phyloP scores from a whole-genome alignment of 345 rosid genomes.

The Lumnitzera littorea region DNA sequence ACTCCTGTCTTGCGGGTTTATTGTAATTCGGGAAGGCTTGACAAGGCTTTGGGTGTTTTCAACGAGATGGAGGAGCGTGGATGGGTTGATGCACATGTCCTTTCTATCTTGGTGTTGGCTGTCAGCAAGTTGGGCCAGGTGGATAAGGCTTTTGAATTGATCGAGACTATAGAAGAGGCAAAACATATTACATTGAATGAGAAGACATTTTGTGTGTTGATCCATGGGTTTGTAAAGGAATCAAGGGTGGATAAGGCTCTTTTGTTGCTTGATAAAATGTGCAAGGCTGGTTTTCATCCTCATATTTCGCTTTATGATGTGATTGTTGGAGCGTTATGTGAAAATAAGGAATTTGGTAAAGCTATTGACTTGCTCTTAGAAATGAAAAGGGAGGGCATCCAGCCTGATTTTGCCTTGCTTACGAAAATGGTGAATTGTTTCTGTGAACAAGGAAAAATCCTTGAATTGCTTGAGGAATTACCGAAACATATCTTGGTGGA shows the following conservation, averaged over 20 bases:
- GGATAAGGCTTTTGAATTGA: conserved; percentile 66
- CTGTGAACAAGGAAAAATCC: conserved; percentile 39
- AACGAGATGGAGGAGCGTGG: conserved; percentile 41
- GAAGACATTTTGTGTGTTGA: conserved; percentile 59
- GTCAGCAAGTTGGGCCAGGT: conserved; percentile 67
- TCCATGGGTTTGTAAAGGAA: conserved; percentile 69
- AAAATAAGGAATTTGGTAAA: conserved; percentile 38
- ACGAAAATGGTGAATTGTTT: conserved; percentile 51
- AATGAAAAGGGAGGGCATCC: conserved; percentile 42
- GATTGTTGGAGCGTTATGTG: conserved; percentile 60
- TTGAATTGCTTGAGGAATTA: conserved; percentile 27
- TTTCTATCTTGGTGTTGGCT: conserved; percentile 50
- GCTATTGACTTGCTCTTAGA: conserved; percentile 52
- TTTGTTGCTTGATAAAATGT: conserved; percentile 52
- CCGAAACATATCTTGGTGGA: conserved; percentile 28
- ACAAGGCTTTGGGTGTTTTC: conserved; percentile 50
- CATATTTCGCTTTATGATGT: conserved; percentile 60
- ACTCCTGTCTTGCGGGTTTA: conserved; percentile 70
- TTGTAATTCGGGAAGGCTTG: conserved; percentile 45
- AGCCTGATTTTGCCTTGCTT: conserved; percentile 52
- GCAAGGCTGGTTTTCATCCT: conserved; percentile 40
- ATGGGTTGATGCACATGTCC: conserved; percentile 62
- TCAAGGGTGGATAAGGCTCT: conserved; percentile 60
- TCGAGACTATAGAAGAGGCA: conserved; percentile 52
- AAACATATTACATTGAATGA: conserved; percentile 42